Conservation (phyloP, 208 protist species). For the Porcisia hertigi region DNA sequence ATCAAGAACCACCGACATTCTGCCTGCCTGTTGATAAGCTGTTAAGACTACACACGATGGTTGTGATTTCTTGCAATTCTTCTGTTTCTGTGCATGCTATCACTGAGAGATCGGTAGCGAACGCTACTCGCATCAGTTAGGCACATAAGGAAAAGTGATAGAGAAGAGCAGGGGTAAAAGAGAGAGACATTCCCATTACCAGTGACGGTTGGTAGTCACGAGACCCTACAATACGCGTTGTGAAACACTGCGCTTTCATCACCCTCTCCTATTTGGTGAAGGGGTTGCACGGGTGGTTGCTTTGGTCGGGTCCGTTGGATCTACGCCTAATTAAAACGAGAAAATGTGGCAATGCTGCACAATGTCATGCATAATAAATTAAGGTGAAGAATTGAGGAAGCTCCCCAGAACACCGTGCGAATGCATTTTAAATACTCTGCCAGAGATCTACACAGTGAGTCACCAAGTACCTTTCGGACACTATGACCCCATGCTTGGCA, state of each 20-base stretch:
- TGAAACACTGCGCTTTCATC: background rate
- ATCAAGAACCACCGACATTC: slow-evolving; percentile 88
- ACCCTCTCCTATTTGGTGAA: background rate
- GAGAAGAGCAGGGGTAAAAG: background rate
- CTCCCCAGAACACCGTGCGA: background rate
- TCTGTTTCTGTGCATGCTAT: slow-evolving; percentile 5
- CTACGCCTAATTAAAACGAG: background rate
- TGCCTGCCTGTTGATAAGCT: background rate
- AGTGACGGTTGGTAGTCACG: background rate
- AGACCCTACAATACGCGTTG: background rate
- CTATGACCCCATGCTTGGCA: background rate
- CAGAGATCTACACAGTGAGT: background rate
- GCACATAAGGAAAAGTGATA: slow-evolving; percentile 8
- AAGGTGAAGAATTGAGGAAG: too few relatives aligned
- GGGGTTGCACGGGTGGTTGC: background rate
- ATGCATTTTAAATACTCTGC: background rate
- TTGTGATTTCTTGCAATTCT: slow-evolving; percentile 3
- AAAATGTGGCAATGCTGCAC: background rate
- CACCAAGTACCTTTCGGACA: background rate
- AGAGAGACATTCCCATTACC: background rate
- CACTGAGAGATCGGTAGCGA: background rate
- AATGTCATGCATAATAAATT: background rate
- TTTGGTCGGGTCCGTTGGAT: background rate
- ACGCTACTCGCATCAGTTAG: background rate
- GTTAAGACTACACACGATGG: background rate